A percentile compares a stretch with the other conserved stretches of the same genome.
phyloP scores from a whole-genome alignment of 306 rosid genomes.

The Luffa aegyptiaca region DNA sequence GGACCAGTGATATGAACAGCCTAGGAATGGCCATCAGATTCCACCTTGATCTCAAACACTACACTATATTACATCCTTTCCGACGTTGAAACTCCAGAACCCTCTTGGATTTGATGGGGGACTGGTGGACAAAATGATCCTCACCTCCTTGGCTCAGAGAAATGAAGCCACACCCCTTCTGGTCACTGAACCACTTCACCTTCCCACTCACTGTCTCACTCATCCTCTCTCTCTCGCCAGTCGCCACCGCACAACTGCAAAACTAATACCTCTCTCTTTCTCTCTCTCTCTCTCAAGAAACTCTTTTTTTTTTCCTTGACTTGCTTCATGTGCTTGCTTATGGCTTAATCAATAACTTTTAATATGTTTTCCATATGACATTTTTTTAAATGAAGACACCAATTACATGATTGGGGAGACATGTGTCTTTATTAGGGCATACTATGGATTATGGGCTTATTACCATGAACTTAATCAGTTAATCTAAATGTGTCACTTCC shows the following conservation, averaged over 20 bases:
- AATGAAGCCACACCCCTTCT: conserved; percentile 73
- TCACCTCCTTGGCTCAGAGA: conserved; percentile 60
- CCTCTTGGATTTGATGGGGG: conserved; percentile 56
- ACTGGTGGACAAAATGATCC: conserved; percentile 67
- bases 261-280: not conserved
- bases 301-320: not conserved
- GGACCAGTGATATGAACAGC: conserved; percentile 75
- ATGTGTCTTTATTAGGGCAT: not conserved
- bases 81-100: conserved; percentile 50
- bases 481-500: conserved; percentile 11
- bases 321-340: not conserved
- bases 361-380: not conserved
- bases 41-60: conserved; percentile 48
- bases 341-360: not conserved
- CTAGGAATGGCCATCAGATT: conserved; percentile 46
- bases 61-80: conserved; percentile 31
- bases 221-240: conserved; percentile 16
- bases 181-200: conserved; percentile 81
- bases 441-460: not conserved
- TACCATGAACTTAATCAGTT: conserved; percentile 2
- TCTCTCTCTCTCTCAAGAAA: not conserved
- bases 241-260: not conserved
- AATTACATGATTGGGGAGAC: not conserved
- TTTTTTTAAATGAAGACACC: not conserved
- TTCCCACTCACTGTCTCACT: conserved; percentile 33